Evolutionary conservation across 2,329 filamentous ascomycete species (phyloP).

Genomic region (Fusarium stilboides): DNA sequence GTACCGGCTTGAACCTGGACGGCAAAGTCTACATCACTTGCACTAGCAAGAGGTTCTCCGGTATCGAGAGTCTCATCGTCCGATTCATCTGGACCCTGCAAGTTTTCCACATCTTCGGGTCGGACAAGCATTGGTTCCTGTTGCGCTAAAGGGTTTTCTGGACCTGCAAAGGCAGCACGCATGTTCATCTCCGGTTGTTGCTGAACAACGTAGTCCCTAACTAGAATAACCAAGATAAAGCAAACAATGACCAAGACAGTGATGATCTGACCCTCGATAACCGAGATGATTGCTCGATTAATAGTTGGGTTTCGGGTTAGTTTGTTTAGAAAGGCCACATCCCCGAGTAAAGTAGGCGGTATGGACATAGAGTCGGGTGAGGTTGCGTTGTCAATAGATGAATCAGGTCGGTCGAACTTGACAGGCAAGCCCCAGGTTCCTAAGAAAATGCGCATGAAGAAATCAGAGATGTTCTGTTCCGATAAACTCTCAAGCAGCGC

Average conservation of each 20-base stretch:
- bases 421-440: conserved; percentile 50
- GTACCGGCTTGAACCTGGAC: conserved; percentile 29
- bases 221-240: conserved; percentile 97
- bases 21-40: conserved; percentile 30
- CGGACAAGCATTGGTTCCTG: conserved; percentile 48
- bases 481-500: conserved; percentile 51
- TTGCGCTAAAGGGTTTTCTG: conserved; percentile 51
- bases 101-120: conserved; percentile 42
- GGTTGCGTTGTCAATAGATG: conserved; percentile 31
- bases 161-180: conserved; percentile 73
- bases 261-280: conserved; percentile 93
- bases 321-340: conserved; percentile 70
- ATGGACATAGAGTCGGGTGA: conserved; percentile 29
- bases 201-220: conserved; percentile 97
- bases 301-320: conserved; percentile 78
- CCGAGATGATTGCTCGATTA: conserved; percentile 85
- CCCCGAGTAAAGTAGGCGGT: conserved; percentile 64
- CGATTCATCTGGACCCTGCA: conserved; percentile 47
- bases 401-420: conserved; percentile 42
- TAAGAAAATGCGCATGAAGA: conserved; percentile 52
- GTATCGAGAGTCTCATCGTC: conserved; percentile 55
- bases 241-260: conserved; percentile 91
- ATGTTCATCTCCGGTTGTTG: conserved; percentile 95
- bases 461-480: conserved; percentile 54
- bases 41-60: conserved; percentile 33